A percentile compares a stretch with the other conserved stretches of the same genome.
phyloP scores from a whole-genome alignment of 805 yeast genomes.

The Pichia scutulata region DNA sequence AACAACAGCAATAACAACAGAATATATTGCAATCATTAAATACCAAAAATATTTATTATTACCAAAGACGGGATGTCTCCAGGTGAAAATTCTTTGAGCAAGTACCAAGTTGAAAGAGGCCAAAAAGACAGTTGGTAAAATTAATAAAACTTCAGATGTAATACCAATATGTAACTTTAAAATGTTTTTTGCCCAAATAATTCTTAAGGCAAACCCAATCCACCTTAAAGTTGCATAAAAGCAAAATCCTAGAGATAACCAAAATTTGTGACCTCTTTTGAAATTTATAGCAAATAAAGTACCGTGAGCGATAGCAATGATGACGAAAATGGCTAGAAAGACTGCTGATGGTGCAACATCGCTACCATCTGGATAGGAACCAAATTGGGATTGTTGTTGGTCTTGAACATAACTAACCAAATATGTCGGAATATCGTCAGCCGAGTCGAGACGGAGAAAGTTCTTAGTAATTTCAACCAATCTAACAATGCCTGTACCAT shows the following conservation, averaged over 20 bases:
- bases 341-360: slow-evolving; percentile 58
- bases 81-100: slow-evolving; percentile 67
- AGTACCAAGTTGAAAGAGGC: slow-evolving; percentile 54
- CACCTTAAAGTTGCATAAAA: slow-evolving; percentile 46
- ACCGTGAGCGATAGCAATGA: slow-evolving; percentile 41
- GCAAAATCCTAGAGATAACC: slow-evolving; percentile 44
- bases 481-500: slow-evolving; percentile 41
- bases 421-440: slow-evolving; percentile 31
- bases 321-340: slow-evolving; percentile 44
- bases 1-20: slow-evolving; percentile 48
- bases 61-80: slow-evolving; percentile 72
- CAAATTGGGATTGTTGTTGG: slow-evolving; percentile 47
- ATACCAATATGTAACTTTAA: slow-evolving; percentile 42
- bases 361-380: slow-evolving; percentile 46
- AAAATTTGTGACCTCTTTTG: slow-evolving; percentile 53
- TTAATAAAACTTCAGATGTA: slow-evolving; percentile 46
- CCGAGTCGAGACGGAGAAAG: slow-evolving; percentile 12
- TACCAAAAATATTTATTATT: slow-evolving; percentile 42
- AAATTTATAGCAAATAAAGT: slow-evolving; percentile 40
- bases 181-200: slow-evolving; percentile 51
- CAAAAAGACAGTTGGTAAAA: slow-evolving; percentile 51
- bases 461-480: slow-evolving; percentile 28
- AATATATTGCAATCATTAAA: slow-evolving; percentile 42
- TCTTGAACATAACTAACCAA: slow-evolving; percentile 32
- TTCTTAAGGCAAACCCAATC: slow-evolving; percentile 52